These are phyloP conservation scores for Fusarium sterilihyphosum DNA, from an alignment of 2,329 filamentous ascomycete species.

Conservation along the genomic window DNA sequence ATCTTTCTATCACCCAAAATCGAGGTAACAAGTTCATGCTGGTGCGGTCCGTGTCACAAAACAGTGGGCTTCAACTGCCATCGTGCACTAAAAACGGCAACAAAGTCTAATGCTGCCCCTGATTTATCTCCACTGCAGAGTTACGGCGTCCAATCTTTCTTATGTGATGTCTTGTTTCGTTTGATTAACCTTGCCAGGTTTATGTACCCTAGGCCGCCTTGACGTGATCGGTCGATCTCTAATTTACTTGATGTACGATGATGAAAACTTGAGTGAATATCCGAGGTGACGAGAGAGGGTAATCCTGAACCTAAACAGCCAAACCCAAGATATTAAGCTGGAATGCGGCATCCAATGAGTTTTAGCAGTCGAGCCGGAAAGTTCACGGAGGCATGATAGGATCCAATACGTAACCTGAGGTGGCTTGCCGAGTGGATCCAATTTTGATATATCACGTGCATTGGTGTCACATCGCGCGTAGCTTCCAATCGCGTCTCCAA, in stretches of 20 bases:
- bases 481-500: slow-evolving; percentile 19
- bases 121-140: slow-evolving; percentile 19
- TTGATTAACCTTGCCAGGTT: slow-evolving; percentile 30
- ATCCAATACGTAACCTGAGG: neutral
- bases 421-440: neutral
- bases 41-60: slow-evolving; percentile 32
- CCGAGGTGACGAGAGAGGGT: neutral
- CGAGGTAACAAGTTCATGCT: slow-evolving; percentile 3
- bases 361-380: neutral
- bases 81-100: slow-evolving; percentile 39
- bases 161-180: slow-evolving; percentile 31
- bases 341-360: slow-evolving; percentile 8
- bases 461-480: slow-evolving; percentile 39
- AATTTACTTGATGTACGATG: neutral
- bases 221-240: slow-evolving; percentile 31
- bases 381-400: neutral
- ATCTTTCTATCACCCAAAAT: neutral
- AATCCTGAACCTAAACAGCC: neutral
- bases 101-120: slow-evolving; percentile 27
- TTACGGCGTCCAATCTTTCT: slow-evolving; percentile 27
- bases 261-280: neutral
- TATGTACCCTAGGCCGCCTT: slow-evolving; percentile 21
- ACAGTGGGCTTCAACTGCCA: slow-evolving; percentile 33
- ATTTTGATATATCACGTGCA: slow-evolving; percentile 32
- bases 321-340: neutral